phyloP scores from a whole-genome alignment of 1,139 yeast species.

The Candida neerlandica region DNA sequence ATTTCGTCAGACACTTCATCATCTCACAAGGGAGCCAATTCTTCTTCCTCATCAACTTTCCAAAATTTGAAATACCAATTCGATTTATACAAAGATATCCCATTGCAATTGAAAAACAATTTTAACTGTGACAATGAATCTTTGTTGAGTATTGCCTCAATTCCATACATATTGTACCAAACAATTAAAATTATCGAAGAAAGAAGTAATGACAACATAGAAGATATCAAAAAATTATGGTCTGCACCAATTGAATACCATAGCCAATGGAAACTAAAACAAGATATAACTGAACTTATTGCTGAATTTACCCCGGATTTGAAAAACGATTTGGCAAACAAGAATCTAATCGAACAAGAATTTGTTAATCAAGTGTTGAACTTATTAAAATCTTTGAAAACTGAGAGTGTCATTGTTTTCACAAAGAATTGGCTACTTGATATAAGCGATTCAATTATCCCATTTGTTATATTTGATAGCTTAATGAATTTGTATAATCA shows the following conservation, averaged over 20 bases:
- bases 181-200: conserved; percentile 25
- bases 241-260: conserved; percentile 34
- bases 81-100: conserved; percentile 45
- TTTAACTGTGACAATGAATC: conserved; percentile 8
- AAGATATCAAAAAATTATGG: conserved; percentile 26
- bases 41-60: conserved; percentile 23
- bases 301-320: conserved; percentile 22
- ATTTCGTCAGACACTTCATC: conserved; percentile 27
- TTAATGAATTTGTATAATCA: conserved; percentile 27
- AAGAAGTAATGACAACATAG: conserved; percentile 15
- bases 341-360: conserved; percentile 24
- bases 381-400: conserved; percentile 7
- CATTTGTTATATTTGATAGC: conserved; percentile 44
- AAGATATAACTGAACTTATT: conserved; percentile 28
- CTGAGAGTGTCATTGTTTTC: conserved; percentile 30
- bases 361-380: conserved; percentile 26
- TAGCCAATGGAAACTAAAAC: conserved; percentile 39
- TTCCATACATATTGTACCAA: conserved; percentile 37
- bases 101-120: conserved; percentile 33
- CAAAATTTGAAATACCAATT: conserved; percentile 44
- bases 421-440: conserved; percentile 47
- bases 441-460: conserved; percentile 46
- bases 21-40: conserved; percentile 14
- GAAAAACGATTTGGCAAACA: conserved; percentile 21
- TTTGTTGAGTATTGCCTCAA: conserved; percentile 31